Conservation (phyloP, 129 eudicot species). For the Centrapalus pauciflorus region DNA sequence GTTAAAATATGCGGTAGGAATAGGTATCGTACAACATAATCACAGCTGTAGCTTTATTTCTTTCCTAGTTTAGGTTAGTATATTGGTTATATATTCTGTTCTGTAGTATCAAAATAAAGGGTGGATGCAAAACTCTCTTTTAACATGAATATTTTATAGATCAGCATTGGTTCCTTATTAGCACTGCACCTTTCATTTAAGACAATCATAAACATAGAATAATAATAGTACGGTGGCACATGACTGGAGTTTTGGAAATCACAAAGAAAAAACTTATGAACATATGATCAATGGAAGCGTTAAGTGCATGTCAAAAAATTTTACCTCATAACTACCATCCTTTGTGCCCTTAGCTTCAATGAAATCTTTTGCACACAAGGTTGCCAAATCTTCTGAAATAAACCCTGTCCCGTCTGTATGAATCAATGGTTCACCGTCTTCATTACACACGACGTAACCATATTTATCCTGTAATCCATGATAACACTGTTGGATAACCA, state of each 20-base stretch:
- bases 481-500: neutral
- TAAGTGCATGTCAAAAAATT: neutral
- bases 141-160: no score
- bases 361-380: slow-evolving; percentile 53
- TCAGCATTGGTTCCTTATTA: neutral
- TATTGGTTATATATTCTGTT: no score
- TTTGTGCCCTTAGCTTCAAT: slow-evolving; percentile 27
- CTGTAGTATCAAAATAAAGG: no score
- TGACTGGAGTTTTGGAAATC: neutral
- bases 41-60: no score
- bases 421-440: slow-evolving; percentile 59
- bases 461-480: slow-evolving; percentile 38
- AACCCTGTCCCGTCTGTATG: slow-evolving; percentile 93
- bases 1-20: no score
- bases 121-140: no score
- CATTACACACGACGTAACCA: slow-evolving; percentile 38
- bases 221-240: neutral
- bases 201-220: neutral
- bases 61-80: no score
- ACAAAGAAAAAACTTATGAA: neutral
- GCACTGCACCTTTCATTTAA: neutral
- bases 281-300: neutral
- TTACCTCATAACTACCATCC: slow-evolving; percentile 43
- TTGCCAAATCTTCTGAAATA: slow-evolving; percentile 74
- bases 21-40: no score